Base-by-base conservation (phyloP, 2,329 filamentous ascomycete genomes). In the Epichloe amarillans region DNA sequence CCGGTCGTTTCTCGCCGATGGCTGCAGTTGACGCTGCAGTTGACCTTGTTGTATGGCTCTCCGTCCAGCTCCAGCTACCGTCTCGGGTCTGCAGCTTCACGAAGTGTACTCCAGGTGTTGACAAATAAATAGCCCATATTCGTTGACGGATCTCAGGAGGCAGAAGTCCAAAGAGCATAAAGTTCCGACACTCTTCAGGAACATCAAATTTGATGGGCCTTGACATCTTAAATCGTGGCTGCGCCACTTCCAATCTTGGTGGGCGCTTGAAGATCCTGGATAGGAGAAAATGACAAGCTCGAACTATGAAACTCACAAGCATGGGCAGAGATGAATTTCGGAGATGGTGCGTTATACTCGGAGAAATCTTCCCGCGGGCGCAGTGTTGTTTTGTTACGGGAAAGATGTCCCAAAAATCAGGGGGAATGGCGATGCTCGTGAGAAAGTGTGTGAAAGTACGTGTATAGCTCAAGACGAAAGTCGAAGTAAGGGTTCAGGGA, bases 91-190 rank as follows among this genome's bases (percentile, higher is more conserved):
- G 51, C 6, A 66, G 55, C 49, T 59, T 62, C 50, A 69, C 55
- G 40, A 67, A 69, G 40, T 67, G 62, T 56, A 68, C 62, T 26
- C 66, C 66, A 0, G 65, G 64, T 10, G 61, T 57, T 2, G 58
- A 53, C 10, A 69, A 52, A 21, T 61, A 60, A 19, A 48, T 44
- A 39, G 60, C 60, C 66, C 66, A 69, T 49, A 69, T 65, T 38
- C 62, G 59, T 30, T 62, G 57, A 33, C 66, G 66, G 8, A 69
- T 58, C 50, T 69, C 66, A 3, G 61, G 52, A 1, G 66, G 66
- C n/a, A 69, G 53, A n/a, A 54, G 58, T 14, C 55, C 35, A 50
- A 69, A 69, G 3, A 56, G 59, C 3, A 55, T 46, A 50, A 69
- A 69, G 26, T 48, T 57, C 37, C 64, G 63, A 23, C 56, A 67